Conservation (phyloP, 2,329 filamentous ascomycete species). For the Colletotrichum sp. region DNA sequence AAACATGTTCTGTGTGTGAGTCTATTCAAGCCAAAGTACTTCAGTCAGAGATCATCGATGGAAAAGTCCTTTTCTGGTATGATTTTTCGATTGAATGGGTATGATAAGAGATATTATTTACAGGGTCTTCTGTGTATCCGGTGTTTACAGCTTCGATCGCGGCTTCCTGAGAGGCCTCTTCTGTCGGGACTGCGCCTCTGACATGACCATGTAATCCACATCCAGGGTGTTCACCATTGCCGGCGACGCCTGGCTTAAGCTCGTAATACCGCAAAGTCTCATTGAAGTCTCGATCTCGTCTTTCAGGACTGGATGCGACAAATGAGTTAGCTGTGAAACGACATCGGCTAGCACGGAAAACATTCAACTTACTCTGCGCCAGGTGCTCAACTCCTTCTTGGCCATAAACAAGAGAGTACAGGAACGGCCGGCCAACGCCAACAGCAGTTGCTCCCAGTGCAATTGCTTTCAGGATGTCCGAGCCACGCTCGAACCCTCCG, state of each 20-base stretch:
- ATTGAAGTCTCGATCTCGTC: slow-evolving; percentile 34
- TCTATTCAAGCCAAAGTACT: not conserved
- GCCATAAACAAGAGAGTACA: slow-evolving; percentile 54
- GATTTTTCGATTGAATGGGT: not conserved
- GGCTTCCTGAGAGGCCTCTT: not conserved
- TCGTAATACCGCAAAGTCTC: slow-evolving; percentile 33
- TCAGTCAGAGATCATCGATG: not conserved
- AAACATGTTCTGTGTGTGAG: not conserved
- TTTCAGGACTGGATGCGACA: slow-evolving; percentile 20
- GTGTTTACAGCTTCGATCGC: not conserved
- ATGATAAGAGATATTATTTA: not conserved
- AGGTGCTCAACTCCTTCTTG: slow-evolving; percentile 55
- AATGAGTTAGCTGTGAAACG: not conserved
- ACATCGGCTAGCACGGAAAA: accelerated
- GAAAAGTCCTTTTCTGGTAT: too few relatives aligned
- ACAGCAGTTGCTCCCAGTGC: slow-evolving; percentile 67
- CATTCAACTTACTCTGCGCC: not conserved
- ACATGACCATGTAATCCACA: slow-evolving; percentile 32
- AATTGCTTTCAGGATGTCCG: slow-evolving; percentile 74
- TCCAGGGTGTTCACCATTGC: slow-evolving; percentile 35
- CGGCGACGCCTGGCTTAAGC: slow-evolving; percentile 29
- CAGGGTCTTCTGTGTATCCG: not conserved
- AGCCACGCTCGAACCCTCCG: slow-evolving; percentile 68
- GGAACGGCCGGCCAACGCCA: slow-evolving; percentile 69
- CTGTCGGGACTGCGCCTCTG: not conserved